phyloP scores from a whole-genome alignment of 2,329 filamentous ascomycete genomes.

The Blastomyces emzantsi region DNA sequence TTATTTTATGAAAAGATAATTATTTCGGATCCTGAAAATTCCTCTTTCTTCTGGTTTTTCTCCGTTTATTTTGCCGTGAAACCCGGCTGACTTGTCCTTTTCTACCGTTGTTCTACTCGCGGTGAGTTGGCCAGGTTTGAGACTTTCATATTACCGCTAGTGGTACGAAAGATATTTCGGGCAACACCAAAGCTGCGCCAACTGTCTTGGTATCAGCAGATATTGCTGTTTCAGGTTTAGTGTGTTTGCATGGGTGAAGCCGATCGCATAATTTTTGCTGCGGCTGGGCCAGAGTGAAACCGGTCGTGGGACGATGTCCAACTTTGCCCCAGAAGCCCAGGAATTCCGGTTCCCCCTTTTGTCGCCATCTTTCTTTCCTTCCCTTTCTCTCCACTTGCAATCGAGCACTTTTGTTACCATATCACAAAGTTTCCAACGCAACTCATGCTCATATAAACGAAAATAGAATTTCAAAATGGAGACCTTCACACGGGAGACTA shows the following conservation, averaged over 20 bases:
- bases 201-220: constrained; percentile 3
- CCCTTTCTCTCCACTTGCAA: neutral
- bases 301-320: neutral
- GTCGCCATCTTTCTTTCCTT: neutral
- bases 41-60: neutral
- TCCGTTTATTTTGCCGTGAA: neutral
- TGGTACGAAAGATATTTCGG: constrained; percentile 1
- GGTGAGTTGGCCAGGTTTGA: neutral
- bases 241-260: neutral
- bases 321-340: neutral
- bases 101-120: neutral
- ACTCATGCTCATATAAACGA: neutral
- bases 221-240: constrained; percentile 5
- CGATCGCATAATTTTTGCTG: neutral
- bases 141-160: neutral
- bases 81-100: neutral
- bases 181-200: constrained; percentile 4
- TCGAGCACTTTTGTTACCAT: neutral
- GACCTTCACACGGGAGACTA: constrained; percentile 5
- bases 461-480: neutral
- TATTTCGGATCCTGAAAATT: neutral
- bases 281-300: neutral
- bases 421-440: neutral
- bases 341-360: neutral
- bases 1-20: neutral